Conservation (phyloP, 331 rosid genomes). For the Malus hybrid region DNA sequence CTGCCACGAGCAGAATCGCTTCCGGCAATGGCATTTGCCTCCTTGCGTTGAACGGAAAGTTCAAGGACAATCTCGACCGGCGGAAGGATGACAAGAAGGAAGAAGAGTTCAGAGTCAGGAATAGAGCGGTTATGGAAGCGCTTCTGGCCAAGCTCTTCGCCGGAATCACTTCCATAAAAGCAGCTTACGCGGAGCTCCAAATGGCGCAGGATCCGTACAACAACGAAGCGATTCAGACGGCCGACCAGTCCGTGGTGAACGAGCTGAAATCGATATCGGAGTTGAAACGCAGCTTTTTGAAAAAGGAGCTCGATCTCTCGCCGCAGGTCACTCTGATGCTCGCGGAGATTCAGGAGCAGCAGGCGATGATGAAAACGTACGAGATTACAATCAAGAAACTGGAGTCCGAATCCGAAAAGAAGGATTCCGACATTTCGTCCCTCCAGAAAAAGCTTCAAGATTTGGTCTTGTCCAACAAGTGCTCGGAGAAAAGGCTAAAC, state of each 20-base stretch:
- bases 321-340: conserved; percentile 85
- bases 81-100: conserved; percentile 11
- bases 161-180: conserved; percentile 76
- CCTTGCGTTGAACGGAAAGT: conserved; percentile 37
- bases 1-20: conserved; percentile 45
- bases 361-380: conserved; percentile 76
- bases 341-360: conserved; percentile 94
- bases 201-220: conserved; percentile 92
- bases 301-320: conserved; percentile 67
- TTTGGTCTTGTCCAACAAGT: conserved; percentile 25
- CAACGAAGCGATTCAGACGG: conserved; percentile 58
- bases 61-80: conserved; percentile 25
- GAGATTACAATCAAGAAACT: conserved; percentile 74
- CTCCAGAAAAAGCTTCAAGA: conserved; percentile 38
- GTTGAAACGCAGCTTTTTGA: conserved; percentile 52
- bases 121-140: conserved; percentile 78
- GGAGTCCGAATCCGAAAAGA: conserved; percentile 41
- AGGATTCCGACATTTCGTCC: conserved; percentile 1
- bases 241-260: conserved; percentile 78
- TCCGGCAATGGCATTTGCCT: conserved; percentile 76
- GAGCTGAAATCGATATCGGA: conserved; percentile 69
- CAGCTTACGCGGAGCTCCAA: conserved; percentile 87
- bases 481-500: conserved; percentile 52
- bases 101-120: conserved; percentile 31
- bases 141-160: conserved; percentile 82